A percentile compares a stretch with the other conserved stretches of the same genome.
phyloP scores from a whole-genome alignment of 176 grass and related monocot species.

The Alloteropsis semialata region DNA sequence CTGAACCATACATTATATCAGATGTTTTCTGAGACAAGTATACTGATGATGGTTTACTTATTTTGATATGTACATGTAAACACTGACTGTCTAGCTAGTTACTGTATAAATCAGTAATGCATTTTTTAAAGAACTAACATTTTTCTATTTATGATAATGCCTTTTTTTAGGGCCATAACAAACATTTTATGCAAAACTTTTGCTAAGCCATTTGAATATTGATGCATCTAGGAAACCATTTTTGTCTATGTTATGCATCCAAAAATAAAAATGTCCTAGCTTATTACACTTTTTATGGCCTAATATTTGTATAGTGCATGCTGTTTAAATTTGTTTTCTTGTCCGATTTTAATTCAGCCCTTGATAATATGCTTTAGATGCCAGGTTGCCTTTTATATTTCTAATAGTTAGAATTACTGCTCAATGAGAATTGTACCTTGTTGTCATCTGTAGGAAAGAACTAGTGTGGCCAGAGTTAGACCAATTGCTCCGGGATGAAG shows the following conservation, averaged over 20 bases:
- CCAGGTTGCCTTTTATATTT: not conserved
- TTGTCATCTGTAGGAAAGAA: constrained; percentile 72
- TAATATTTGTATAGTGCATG: not conserved
- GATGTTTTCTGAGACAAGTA: too few relatives aligned
- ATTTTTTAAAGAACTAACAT: not conserved
- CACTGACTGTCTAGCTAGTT: not conserved
- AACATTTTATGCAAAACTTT: not conserved
- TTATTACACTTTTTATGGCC: not conserved
- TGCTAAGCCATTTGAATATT: not conserved
- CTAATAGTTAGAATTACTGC: constrained; percentile 4
- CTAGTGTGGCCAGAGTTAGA: constrained; percentile 89
- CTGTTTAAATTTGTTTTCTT: not conserved
- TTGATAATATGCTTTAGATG: not conserved
- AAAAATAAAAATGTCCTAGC: not conserved
- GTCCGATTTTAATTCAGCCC: not conserved
- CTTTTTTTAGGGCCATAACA: not conserved
- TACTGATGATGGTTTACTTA: too few relatives aligned
- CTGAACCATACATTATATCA: too few relatives aligned
- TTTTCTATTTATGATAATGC: not conserved
- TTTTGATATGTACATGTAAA: not conserved
- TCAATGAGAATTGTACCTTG: not conserved
- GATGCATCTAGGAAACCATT: not conserved
- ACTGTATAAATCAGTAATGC: not conserved
- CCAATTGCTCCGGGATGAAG: constrained; percentile 66
- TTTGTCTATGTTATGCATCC: not conserved